Percentiles rank a stretch among this genome's conserved stretches.
Conservation (phyloP, 108 stramenopile genomes). For the Discostella stelligeroides region DNA sequence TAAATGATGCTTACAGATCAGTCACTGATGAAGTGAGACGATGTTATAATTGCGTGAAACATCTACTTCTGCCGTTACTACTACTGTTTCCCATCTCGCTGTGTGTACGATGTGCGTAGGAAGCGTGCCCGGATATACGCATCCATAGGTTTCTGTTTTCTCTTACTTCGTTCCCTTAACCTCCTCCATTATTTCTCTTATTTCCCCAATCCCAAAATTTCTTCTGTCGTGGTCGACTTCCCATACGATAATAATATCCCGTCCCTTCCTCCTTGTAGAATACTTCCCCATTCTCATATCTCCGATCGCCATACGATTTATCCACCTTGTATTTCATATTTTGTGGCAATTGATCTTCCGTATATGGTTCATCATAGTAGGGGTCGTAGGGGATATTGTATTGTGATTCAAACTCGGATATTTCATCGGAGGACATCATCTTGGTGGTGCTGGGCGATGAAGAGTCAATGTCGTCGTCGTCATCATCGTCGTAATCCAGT, state of each 20-base stretch:
- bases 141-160: no score
- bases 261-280: slow-evolving; percentile 76
- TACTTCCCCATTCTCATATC: slow-evolving; percentile 82
- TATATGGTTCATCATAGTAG: slow-evolving; percentile 87
- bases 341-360: slow-evolving; percentile 74
- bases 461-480: no score
- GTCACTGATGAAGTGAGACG: no score
- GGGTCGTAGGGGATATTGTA: slow-evolving; percentile 75
- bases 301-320: slow-evolving; percentile 77
- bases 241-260: slow-evolving; percentile 65
- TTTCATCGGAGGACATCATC: slow-evolving; percentile 81
- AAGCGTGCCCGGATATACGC: no score
- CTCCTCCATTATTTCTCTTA: no score
- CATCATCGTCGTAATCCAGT: slow-evolving; percentile 33
- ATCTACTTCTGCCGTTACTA: no score
- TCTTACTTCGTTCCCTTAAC: no score
- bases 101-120: no score
- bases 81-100: no score
- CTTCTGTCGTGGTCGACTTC: slow-evolving; percentile 41
- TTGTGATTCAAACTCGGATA: slow-evolving; percentile 51
- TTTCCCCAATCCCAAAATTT: slow-evolving; percentile 48
- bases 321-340: slow-evolving; percentile 67
- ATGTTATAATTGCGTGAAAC: no score
- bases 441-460: slow-evolving; percentile 42
- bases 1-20: no score